Evolutionary conservation across 768 basidiomycete genomes (phyloP), one percentile per base, ranked within the genome.

Genomic region (Mycena leptocephala): DNA sequence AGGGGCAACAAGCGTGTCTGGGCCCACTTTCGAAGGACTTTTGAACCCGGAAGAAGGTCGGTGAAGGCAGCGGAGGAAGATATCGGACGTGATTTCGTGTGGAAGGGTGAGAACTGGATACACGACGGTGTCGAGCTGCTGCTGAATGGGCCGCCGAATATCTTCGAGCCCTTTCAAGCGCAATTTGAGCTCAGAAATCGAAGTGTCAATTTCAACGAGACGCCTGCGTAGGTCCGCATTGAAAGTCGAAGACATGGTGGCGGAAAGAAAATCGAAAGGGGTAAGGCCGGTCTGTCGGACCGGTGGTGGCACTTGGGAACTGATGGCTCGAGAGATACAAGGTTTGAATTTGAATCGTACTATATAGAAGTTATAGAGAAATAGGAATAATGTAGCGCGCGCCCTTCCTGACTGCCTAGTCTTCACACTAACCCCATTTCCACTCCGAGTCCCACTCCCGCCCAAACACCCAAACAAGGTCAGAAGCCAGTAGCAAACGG

Each of bases 41-140:
- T 4, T 55, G 30, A 69, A 14, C 22, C 33, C 28, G 3, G 68
- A 41, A 14, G 41, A 22, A 0, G 46, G 59, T n/a, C 51, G n/a
- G n/a, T n/a, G 51, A 33, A 72, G 71, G 16, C 51, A 72, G 18
- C 33, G 26, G 13, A 43, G 22, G 39, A 65, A 64, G 37, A 74
- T 67, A 1, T 66, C 28, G 65, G 65, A 59, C 8, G 65, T 74
- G 43, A 74, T 67, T 48, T 74, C 65, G 24, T 9, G 32, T 11
- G 73, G 73, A 43, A 74, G 56, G 20, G 56, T 68, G 18, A 61
- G 39, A 20, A 74, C 66, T 16, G 65, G 73, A 43, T 68, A 74
- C 24, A 53, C 73, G 46, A 74, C 33, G 7, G 9, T 10, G 46
- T 68, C 65, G 1, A 74, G 73, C 14, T 51, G 33, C n/a, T 14